A percentile compares a stretch with the other conserved stretches of the same genome.
phyloP scores from a whole-genome alignment of 352 stramenopile species.

The Thalassiosira mediterranea region DNA sequence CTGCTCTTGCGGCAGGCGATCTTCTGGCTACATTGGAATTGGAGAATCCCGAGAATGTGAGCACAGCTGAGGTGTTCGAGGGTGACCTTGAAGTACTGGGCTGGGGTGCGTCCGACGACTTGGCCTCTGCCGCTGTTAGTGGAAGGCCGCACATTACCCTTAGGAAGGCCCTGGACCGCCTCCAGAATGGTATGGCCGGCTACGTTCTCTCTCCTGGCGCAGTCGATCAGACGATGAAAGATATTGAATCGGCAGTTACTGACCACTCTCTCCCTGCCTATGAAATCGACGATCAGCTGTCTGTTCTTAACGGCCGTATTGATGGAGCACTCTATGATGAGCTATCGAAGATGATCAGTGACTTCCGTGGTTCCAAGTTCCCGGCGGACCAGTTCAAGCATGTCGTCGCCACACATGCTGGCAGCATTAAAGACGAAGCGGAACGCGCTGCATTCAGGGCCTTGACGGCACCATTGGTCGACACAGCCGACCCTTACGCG shows the following conservation, averaged over 20 bases:
- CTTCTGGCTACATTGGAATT: conserved; percentile 97
- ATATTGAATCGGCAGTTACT: conserved; percentile 87
- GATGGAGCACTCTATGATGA: conserved; percentile 90
- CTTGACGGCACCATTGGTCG: conserved; percentile 71
- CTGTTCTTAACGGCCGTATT: conserved; percentile 95
- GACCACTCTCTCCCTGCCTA: conserved; percentile 86
- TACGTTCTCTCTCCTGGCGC: conserved; percentile 83
- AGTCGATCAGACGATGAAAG: conserved; percentile 79
- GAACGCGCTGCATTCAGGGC: conserved; percentile 72
- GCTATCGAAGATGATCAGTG: conserved; percentile 78
- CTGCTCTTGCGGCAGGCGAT: conserved; percentile 93
- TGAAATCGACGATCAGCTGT: conserved; percentile 97
- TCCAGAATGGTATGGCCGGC: conserved; percentile 94
- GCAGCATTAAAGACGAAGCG: conserved; percentile 61
- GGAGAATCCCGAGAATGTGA: conserved; percentile 97
- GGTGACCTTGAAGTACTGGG: conserved; percentile 80
- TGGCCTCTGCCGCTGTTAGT: background rate
- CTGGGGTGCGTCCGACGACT: conserved; percentile 58
- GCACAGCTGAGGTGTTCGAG: conserved; percentile 91
- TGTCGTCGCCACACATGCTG: conserved; percentile 50
- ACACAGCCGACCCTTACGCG: conserved; percentile 78
- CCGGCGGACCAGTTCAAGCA: conserved; percentile 71
- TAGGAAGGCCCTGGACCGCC: conserved; percentile 83
- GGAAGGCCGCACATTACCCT: conserved; percentile 83
- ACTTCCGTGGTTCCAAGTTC: conserved; percentile 55